Percentiles rank a stretch among this genome's conserved stretches.
phyloP scores from a whole-genome alignment of 805 yeast genomes.

The Suhomyces sp. region DNA sequence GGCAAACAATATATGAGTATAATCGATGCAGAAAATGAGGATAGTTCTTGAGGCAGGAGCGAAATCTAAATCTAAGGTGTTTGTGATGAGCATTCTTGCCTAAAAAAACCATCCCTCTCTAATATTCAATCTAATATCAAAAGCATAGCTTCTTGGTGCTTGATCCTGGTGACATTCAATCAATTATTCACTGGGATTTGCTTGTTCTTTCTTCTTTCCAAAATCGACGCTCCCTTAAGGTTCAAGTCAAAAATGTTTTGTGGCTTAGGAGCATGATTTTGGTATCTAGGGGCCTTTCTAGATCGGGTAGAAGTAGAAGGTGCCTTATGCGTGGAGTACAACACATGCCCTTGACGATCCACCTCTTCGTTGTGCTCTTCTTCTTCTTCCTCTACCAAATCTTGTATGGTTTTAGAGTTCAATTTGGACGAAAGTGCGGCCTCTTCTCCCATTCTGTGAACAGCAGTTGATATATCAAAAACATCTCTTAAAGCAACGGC shows the following conservation, averaged over 20 bases:
- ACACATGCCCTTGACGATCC: conserved; percentile 14
- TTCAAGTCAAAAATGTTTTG: conserved; percentile 43
- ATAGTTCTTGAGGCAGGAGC: too few species aligned
- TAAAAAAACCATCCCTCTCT: too few species aligned
- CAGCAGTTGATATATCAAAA: conserved; percentile 82
- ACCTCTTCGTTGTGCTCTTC: conserved; percentile 27
- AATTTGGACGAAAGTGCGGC: conserved; percentile 32
- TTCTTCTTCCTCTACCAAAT: conserved; percentile 40
- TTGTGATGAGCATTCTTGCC: too few species aligned
- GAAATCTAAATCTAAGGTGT: too few species aligned
- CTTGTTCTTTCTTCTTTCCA: conserved; percentile 42
- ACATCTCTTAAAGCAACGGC: conserved; percentile 83
- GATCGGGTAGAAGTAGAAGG: background rate
- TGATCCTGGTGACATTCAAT: too few species aligned
- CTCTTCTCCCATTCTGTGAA: conserved; percentile 77
- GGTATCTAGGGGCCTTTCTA: conserved; percentile 12
- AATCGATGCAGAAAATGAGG: too few species aligned
- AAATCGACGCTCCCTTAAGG: conserved; percentile 52
- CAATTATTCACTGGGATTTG: conserved; percentile 10
- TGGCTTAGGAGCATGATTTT: conserved; percentile 10
- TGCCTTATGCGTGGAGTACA: conserved; percentile 3
- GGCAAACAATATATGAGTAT: too few species aligned
- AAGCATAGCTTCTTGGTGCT: too few species aligned
- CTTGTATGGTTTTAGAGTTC: conserved; percentile 19
- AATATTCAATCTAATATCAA: too few species aligned